Evolutionary conservation across 257 asterid genomes (phyloP).

Genomic region (Coffea canephora): DNA sequence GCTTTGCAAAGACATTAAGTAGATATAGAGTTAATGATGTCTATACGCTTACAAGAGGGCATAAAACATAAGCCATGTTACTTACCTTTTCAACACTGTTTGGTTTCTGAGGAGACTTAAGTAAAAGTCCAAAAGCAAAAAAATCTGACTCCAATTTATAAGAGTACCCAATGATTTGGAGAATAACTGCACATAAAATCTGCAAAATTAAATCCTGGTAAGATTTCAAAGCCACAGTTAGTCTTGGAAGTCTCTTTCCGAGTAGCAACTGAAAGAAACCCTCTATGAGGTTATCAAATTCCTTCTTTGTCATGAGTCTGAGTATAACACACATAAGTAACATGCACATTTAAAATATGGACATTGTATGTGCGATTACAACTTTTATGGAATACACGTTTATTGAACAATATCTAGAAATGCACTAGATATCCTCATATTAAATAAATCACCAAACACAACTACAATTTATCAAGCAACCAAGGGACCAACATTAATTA

Average conservation of each 20-base stretch:
- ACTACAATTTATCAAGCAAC: neutral
- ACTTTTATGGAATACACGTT: neutral
- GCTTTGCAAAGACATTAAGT: neutral
- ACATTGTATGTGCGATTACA: neutral
- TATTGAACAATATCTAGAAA: neutral
- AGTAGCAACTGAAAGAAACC: neutral
- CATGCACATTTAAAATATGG: neutral
- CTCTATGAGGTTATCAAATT: neutral
- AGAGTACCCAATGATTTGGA: neutral
- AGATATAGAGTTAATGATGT: too few relatives aligned
- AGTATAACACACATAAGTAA: too few relatives aligned
- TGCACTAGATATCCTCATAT: neutral
- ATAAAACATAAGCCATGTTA: neutral
- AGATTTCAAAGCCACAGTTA: neutral
- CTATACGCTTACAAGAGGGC: neutral
- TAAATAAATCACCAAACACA: neutral
- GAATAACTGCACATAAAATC: neutral
- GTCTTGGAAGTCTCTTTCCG: neutral
- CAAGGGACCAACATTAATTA: neutral
- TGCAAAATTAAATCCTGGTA: neutral
- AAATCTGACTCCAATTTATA: neutral
- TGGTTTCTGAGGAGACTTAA: neutral
- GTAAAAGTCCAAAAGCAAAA: neutral
- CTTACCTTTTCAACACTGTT: neutral
- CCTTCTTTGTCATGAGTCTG: neutral